Evolutionary conservation across 495 filamentous ascomycete genomes (phyloP).

Genomic region (Chaetomidium leptoderma): DNA sequence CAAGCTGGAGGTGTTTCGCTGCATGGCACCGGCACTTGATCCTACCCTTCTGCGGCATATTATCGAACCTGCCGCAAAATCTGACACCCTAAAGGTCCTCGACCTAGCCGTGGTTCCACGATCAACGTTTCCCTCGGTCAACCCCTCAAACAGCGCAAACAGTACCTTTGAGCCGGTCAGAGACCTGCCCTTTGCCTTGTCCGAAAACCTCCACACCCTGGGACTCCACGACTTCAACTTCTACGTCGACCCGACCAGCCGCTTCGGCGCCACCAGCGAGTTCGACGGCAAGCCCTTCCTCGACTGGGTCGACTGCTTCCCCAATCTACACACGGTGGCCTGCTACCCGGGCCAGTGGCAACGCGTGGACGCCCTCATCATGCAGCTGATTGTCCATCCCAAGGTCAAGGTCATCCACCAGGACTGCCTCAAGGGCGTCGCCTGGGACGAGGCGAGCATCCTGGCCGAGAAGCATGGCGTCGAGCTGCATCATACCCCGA

Average conservation of each 20-base stretch:
- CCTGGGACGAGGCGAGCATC: slow-evolving; percentile 13
- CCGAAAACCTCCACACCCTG: slow-evolving; percentile 20
- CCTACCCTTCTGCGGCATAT: slow-evolving; percentile 7
- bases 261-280: background rate
- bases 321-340: slow-evolving; percentile 23
- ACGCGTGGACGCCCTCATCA: slow-evolving; percentile 4
- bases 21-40: background rate
- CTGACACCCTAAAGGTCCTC: slow-evolving; percentile 22
- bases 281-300: slow-evolving; percentile 28
- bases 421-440: slow-evolving; percentile 11
- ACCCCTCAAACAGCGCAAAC: background rate
- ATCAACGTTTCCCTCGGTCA: too few relatives aligned
- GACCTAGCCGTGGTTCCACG: slow-evolving; percentile 16
- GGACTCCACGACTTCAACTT: slow-evolving; percentile 31
- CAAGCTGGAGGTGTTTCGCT: slow-evolving; percentile 26
- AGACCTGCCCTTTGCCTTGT: slow-evolving; percentile 16
- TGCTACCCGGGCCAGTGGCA: slow-evolving; percentile 18
- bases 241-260: background rate
- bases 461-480: slow-evolving; percentile 16
- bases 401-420: slow-evolving; percentile 20
- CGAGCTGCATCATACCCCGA: slow-evolving; percentile 10
- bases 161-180: slow-evolving; percentile 1
- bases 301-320: slow-evolving; percentile 24
- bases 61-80: slow-evolving; percentile 10
- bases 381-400: slow-evolving; percentile 18